These are phyloP conservation scores for Henckelia pumila DNA, from an alignment of 257 asterid genomes.

Conservation along the genomic window DNA sequence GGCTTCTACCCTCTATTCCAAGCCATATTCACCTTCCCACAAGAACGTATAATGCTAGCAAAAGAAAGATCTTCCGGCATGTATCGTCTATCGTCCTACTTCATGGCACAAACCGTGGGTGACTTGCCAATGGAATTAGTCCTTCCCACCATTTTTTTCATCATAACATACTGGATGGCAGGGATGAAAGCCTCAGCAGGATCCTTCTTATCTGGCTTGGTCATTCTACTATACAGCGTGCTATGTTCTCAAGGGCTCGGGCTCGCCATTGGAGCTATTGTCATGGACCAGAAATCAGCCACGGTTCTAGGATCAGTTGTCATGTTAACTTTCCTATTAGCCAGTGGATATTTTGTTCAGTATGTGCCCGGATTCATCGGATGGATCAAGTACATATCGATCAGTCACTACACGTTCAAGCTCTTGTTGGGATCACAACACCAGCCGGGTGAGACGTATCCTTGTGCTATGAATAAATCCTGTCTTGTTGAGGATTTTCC, in stretches of 20 bases:
- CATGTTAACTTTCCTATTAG: conserved; percentile 54
- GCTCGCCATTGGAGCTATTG: conserved; percentile 68
- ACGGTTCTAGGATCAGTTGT: conserved; percentile 55
- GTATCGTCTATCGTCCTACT: conserved; percentile 80
- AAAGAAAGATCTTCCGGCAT: conserved; percentile 81
- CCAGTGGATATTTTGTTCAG: conserved; percentile 65
- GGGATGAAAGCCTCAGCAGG: conserved; percentile 46
- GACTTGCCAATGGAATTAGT: conserved; percentile 79
- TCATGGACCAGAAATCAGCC: conserved; percentile 64
- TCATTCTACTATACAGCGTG: conserved; percentile 46
- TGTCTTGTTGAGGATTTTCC: conserved; percentile 67
- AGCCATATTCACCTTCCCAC: conserved; percentile 79
- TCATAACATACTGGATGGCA: conserved; percentile 75
- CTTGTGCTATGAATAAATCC: conserved; percentile 24
- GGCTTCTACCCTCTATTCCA: conserved; percentile 75
- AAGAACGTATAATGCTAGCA: conserved; percentile 57
- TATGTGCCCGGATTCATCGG: conserved; percentile 54
- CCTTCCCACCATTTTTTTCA: conserved; percentile 62
- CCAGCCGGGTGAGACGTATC: conserved; percentile 42
- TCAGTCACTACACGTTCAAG: conserved; percentile 57
- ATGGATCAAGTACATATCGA: conserved; percentile 69
- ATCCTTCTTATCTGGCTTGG: conserved; percentile 49
- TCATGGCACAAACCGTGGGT: conserved; percentile 66
- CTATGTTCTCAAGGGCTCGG: conserved; percentile 67
- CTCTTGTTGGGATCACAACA: conserved; percentile 57